Percentiles rank a stretch among this genome's conserved stretches.
These are phyloP conservation scores for Neurospora sp. DNA, from an alignment of 495 filamentous ascomycete species.

Conservation along the genomic window DNA sequence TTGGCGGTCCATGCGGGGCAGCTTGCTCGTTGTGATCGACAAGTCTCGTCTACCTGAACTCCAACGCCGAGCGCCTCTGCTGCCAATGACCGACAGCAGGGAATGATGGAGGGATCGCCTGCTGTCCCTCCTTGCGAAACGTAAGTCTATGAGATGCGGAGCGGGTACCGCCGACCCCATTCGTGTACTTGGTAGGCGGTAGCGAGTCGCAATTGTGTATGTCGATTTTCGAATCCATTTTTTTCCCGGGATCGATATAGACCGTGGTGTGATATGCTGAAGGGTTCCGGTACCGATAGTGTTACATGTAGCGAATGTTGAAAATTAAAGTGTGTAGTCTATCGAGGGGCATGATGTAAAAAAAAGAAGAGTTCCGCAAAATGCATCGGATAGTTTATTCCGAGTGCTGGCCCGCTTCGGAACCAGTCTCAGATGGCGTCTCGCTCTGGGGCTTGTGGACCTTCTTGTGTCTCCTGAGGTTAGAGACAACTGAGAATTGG, in stretches of 20 bases:
- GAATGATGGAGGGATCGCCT: neutral
- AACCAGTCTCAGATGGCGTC: conserved; percentile 40
- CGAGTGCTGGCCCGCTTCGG: conserved; percentile 36
- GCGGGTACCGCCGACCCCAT: neutral
- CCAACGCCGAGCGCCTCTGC: neutral
- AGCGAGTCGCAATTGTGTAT: neutral
- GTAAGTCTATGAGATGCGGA: neutral
- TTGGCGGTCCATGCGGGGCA: neutral
- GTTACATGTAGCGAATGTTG: conserved; percentile 9
- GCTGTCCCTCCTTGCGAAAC: neutral
- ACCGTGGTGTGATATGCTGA: neutral
- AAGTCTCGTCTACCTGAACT: neutral
- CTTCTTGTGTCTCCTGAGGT: conserved; percentile 88
- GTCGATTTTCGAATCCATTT: neutral
- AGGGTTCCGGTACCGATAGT: conserved; percentile 3
- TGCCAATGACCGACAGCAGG: neutral
- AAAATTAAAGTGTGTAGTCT: conserved; percentile 20
- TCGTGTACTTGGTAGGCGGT: conserved; percentile 1
- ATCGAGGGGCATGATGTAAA: conserved; percentile 12
- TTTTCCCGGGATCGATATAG: neutral
- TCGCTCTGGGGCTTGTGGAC: conserved; percentile 75
- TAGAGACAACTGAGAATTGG: conserved; percentile 96
- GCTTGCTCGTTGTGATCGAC: neutral
- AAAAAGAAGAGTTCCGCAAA: neutral
- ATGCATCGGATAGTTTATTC: conserved; percentile 16